Evolutionary conservation across 352 stramenopile genomes (phyloP), one percentile per base, ranked within the genome.

Genomic region (Pythium oligandrum): DNA sequence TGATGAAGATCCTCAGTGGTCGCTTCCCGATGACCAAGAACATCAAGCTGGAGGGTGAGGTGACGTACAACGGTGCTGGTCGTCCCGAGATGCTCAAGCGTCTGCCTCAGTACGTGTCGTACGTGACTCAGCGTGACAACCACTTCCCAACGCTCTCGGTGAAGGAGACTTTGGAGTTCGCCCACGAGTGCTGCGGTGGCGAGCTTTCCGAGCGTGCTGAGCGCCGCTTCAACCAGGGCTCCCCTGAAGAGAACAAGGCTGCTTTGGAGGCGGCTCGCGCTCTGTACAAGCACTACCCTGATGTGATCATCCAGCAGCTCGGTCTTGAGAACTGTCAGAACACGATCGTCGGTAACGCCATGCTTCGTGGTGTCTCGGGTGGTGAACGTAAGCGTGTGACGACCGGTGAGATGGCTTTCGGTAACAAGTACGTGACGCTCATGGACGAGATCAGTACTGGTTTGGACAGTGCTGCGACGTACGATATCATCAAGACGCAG

Each of bases 311-410:
- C 57, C 61, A 71, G 44, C 63, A 74, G 42, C 62, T 78, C n/a
- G 78, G 78, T 47, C 75, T 88, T 6, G 55, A 66, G 35, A 73
- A 66, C 38, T 82, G 73, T 40, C 57, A 81, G n/a, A n/a, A n/a
- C n/a, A n/a, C n/a, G n/a, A n/a, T n/a, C n/a, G n/a, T n/a, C n/a
- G n/a, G n/a, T n/a, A n/a, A n/a, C n/a, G n/a, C n/a, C n/a, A n/a
- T n/a, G n/a, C n/a, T n/a, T n/a, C n/a, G n/a, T n/a, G n/a, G n/a
- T n/a, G n/a, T n/a, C n/a, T n/a, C n/a, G n/a, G n/a, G n/a, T n/a
- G n/a, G n/a, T n/a, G n/a, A n/a, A n/a, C n/a, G n/a, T n/a, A n/a
- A n/a, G n/a, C n/a, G n/a, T n/a, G n/a, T n/a, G n/a, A n/a, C n/a
- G n/a, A n/a, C n/a, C n/a, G n/a, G n/a, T n/a, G n/a, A n/a, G n/a